Conservation (phyloP, 2,329 filamentous ascomycete genomes). For the Raffaelea arxii region DNA sequence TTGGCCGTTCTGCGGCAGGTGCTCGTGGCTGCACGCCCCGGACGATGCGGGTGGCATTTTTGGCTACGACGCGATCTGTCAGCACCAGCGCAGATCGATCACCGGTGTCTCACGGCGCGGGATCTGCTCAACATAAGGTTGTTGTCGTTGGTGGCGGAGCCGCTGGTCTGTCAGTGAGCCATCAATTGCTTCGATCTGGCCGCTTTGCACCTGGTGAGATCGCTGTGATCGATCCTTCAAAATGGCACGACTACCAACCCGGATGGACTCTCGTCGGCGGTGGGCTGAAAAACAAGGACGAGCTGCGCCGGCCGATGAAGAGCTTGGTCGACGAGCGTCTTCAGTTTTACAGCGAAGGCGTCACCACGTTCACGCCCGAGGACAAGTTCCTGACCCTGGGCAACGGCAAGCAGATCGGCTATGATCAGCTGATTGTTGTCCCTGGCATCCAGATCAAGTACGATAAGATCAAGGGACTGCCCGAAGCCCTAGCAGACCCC, state of each 20-base stretch:
- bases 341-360: conserved; percentile 46
- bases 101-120: background rate
- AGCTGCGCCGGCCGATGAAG: conserved; percentile 40
- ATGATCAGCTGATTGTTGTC: conserved; percentile 55
- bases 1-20: background rate
- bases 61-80: background rate
- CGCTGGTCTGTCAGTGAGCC: conserved; percentile 55
- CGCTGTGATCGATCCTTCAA: conserved; percentile 52
- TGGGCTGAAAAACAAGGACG: conserved; percentile 52
- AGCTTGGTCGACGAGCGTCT: conserved; percentile 49
- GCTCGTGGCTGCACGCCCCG: background rate
- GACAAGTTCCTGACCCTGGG: conserved; percentile 45
- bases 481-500: conserved; percentile 41
- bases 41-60: background rate
- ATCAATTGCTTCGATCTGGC: conserved; percentile 54
- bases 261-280: conserved; percentile 62
- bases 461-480: conserved; percentile 42
- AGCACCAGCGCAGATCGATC: background rate
- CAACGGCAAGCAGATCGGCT: conserved; percentile 46
- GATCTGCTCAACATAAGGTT: conserved; percentile 7
- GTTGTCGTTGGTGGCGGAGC: conserved; percentile 37
- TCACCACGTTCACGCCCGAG: conserved; percentile 41
- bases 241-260: conserved; percentile 58
- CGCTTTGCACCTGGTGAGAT: conserved; percentile 50
- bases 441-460: conserved; percentile 47